phyloP scores from a whole-genome alignment of 2,329 filamentous ascomycete species.

The Scedosporium dehoogii region DNA sequence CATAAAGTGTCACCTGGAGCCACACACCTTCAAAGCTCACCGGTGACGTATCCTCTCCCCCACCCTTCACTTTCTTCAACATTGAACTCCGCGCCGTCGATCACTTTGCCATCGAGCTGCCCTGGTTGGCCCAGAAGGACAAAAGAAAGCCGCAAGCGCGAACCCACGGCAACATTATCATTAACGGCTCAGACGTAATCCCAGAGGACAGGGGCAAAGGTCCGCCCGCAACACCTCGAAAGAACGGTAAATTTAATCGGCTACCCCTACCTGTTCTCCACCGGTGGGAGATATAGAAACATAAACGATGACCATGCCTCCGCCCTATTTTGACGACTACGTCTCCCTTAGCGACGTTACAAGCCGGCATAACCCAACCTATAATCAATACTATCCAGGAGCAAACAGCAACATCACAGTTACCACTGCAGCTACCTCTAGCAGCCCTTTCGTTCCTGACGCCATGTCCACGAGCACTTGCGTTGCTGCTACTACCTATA shows the following conservation, averaged over 20 bases:
- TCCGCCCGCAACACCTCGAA: neutral
- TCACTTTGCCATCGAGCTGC: neutral
- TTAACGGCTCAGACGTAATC: neutral
- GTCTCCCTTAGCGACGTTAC: neutral
- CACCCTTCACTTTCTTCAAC: neutral
- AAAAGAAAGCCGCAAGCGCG: neutral
- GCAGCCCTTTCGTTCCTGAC: neutral
- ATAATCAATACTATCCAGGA: neutral
- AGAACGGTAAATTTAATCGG: neutral
- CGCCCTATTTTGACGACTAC: neutral
- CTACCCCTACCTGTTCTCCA: neutral
- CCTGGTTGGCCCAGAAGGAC: neutral
- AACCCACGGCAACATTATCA: neutral
- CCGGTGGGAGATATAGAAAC: neutral
- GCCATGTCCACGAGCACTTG: neutral
- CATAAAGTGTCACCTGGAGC: neutral
- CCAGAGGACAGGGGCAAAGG: neutral
- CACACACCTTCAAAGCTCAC: neutral
- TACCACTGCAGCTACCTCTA: neutral
- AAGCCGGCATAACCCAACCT: neutral
- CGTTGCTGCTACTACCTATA: neutral
- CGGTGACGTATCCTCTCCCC: neutral
- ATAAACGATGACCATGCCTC: constrained; percentile 1
- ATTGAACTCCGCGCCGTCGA: neutral
- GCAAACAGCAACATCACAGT: neutral